A percentile compares a stretch with the other conserved stretches of the same genome.
Conservation (phyloP, 345 rosid genomes). For the Eucalyptus melliodora region DNA sequence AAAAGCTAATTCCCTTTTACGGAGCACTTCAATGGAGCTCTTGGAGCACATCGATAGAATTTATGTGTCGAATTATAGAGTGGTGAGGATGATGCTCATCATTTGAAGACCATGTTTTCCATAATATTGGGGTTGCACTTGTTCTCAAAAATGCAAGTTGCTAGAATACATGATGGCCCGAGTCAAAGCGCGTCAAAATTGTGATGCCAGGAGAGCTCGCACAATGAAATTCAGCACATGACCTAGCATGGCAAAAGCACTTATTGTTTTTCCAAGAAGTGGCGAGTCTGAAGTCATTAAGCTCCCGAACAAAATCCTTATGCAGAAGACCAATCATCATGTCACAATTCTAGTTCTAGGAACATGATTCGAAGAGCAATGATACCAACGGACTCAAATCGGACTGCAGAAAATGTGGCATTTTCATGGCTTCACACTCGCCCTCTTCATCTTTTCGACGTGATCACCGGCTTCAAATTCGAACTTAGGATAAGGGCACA, state of each 20-base stretch:
- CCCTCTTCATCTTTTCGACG: background rate
- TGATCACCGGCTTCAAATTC: background rate
- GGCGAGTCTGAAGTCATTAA: background rate
- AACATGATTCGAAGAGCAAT: background rate
- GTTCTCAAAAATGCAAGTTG: background rate
- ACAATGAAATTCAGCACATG: background rate
- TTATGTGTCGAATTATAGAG: background rate
- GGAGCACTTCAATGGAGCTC: fast-evolving
- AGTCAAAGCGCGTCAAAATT: background rate
- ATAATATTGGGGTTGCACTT: background rate
- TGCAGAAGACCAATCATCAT: background rate
- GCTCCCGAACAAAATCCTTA: background rate
- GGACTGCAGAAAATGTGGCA: background rate
- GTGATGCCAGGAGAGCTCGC: background rate
- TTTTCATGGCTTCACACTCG: background rate
- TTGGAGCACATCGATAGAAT: fast-evolving
- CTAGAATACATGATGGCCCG: background rate
- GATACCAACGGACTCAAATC: background rate
- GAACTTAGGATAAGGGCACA: background rate
- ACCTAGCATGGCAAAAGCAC: background rate
- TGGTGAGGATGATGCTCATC: background rate
- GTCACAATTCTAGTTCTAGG: background rate
- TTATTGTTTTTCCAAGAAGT: background rate
- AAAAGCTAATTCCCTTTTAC: too few relatives aligned
- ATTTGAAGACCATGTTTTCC: background rate